Percentiles rank a stretch among this genome's conserved stretches.
phyloP scores from a whole-genome alignment of 2,329 filamentous ascomycete genomes.

The Myriosclerotinia scirpicola region DNA sequence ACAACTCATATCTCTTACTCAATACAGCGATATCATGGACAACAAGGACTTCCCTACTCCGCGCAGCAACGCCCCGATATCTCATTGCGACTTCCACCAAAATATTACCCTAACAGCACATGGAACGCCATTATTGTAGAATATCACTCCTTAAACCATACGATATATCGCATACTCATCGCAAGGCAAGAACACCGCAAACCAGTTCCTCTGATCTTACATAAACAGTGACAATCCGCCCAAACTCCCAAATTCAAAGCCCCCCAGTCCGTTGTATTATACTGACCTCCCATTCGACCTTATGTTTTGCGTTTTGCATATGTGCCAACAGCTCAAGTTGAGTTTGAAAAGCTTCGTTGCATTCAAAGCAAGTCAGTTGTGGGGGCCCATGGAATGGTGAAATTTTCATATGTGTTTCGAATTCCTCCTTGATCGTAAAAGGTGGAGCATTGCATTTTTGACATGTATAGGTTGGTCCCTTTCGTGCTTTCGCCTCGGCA shows the following conservation, averaged over 20 bases:
- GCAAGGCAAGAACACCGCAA: background rate
- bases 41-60: background rate
- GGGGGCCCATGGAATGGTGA: constrained; percentile 5
- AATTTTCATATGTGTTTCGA: background rate
- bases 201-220: background rate
- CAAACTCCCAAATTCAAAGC: background rate
- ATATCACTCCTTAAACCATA: no score
- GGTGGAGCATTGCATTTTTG: background rate
- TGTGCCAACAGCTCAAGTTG: background rate
- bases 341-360: background rate
- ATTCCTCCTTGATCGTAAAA: background rate
- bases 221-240: background rate
- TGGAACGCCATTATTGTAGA: no score
- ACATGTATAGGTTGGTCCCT: background rate
- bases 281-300: background rate
- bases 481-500: background rate
- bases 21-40: no score
- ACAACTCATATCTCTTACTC: no score
- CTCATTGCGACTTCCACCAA: background rate
- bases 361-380: constrained; percentile 1
- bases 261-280: background rate
- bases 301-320: background rate
- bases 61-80: background rate
- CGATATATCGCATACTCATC: background rate
- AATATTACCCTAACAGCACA: no score